Evolutionary conservation across 495 filamentous ascomycete genomes (phyloP).

Genomic region (Hypoxylon fragiforme): DNA sequence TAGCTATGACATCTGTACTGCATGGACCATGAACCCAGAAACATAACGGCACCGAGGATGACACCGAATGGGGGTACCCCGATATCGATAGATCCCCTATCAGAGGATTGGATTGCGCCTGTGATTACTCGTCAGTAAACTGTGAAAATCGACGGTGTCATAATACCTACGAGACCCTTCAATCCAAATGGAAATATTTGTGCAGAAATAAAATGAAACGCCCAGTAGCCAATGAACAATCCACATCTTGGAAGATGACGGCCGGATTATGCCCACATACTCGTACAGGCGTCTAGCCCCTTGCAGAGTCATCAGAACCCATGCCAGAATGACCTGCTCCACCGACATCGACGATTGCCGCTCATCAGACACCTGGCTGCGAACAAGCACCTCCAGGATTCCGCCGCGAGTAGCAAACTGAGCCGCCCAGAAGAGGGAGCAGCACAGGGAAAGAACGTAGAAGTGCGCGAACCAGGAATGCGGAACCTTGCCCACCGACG

Average conservation of each 20-base stretch:
- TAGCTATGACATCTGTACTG: constrained; percentile 84
- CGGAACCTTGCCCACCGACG: constrained; percentile 62
- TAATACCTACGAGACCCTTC: constrained; percentile 71
- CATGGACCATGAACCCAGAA: constrained; percentile 72
- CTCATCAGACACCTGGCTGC: constrained; percentile 31
- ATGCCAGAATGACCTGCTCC: constrained; percentile 67
- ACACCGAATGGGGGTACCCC: constrained; percentile 60
- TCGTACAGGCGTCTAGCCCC: constrained; percentile 76
- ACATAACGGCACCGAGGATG: constrained; percentile 63
- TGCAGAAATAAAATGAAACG: constrained; percentile 71
- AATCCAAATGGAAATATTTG: constrained; percentile 79
- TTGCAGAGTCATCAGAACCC: constrained; percentile 74
- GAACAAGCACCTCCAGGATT: constrained; percentile 49
- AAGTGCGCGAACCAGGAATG: constrained; percentile 89
- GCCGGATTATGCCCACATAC: constrained; percentile 62
- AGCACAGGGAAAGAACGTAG: constrained; percentile 71
- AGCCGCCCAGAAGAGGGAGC: constrained; percentile 74
- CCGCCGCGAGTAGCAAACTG: constrained; percentile 65
- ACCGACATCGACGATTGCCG: constrained; percentile 59
- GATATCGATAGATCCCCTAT: constrained; percentile 29
- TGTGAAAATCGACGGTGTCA: constrained; percentile 1
- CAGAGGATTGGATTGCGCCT: constrained; percentile 34
- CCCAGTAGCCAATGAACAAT: constrained; percentile 80
- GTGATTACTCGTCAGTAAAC: constrained; percentile 22
- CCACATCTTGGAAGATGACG: constrained; percentile 74